Evolutionary conservation across 148 eudicot species (phyloP).

Genomic region (Polygonum maritimum): DNA sequence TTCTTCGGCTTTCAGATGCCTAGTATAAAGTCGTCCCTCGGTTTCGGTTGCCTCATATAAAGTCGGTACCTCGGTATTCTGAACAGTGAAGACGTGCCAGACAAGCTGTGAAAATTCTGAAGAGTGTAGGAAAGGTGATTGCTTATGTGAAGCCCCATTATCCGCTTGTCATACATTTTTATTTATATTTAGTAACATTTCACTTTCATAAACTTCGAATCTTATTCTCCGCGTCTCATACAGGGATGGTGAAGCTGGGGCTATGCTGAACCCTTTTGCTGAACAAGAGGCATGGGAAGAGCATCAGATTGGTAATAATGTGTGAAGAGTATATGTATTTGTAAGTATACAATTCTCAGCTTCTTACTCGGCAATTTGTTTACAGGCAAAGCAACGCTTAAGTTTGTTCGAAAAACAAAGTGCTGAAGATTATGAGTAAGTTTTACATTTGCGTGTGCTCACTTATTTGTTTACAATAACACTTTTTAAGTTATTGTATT

Average conservation of each 20-base stretch:
- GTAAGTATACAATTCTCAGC: neutral
- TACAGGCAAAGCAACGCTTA: constrained; percentile 87
- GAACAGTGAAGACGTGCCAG: too few relatives aligned
- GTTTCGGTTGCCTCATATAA: too few relatives aligned
- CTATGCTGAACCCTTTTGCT: constrained; percentile 84
- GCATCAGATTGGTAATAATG: constrained; percentile 47
- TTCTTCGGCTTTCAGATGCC: too few relatives aligned
- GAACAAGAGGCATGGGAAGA: constrained; percentile 84
- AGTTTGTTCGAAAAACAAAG: constrained; percentile 56
- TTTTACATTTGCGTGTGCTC: constrained; percentile 8
- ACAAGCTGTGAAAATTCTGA: too few relatives aligned
- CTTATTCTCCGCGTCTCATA: neutral
- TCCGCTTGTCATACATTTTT: neutral
- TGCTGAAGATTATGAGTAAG: constrained; percentile 54
- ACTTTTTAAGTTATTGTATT: neutral
- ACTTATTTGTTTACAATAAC: neutral
- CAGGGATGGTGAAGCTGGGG: constrained; percentile 53
- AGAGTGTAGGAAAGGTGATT: too few relatives aligned
- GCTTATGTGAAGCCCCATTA: too few relatives aligned
- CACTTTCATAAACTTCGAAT: neutral
- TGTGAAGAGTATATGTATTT: neutral
- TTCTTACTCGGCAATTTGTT: constrained; percentile 15
- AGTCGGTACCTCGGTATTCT: too few relatives aligned
- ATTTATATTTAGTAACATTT: neutral
- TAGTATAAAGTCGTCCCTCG: too few relatives aligned